A percentile compares a stretch with the other conserved stretches of the same genome.
phyloP scores from a whole-genome alignment of 495 filamentous ascomycete species.

The Glarea lozoyensis region DNA sequence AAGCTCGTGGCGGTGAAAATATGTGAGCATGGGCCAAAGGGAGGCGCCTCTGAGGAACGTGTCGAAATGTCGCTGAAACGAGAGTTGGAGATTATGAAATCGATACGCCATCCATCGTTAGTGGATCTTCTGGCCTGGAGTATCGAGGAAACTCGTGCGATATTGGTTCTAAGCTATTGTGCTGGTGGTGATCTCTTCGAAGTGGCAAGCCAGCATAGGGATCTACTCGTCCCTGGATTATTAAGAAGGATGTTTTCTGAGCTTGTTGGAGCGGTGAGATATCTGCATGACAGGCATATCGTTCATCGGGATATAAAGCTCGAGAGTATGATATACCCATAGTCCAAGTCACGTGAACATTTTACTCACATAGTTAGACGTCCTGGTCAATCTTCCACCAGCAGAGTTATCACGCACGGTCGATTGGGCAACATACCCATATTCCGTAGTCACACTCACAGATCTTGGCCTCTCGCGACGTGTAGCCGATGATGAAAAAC shows the following conservation, averaged over 20 bases:
- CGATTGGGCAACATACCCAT: constrained; percentile 64
- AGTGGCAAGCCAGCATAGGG: constrained; percentile 60
- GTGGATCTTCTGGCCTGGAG: constrained; percentile 85
- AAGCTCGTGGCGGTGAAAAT: constrained; percentile 90
- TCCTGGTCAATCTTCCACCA: constrained; percentile 75
- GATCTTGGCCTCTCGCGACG: constrained; percentile 86
- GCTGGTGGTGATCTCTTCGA: constrained; percentile 94
- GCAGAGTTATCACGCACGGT: constrained; percentile 32
- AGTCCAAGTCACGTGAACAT: constrained; percentile 5
- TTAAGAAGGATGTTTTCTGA: constrained; percentile 86
- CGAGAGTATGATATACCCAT: constrained; percentile 61
- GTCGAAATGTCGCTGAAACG: constrained; percentile 87
- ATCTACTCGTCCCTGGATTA: constrained; percentile 55
- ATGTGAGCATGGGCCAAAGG: constrained; percentile 86
- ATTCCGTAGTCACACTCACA: constrained; percentile 78
- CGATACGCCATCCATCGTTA: constrained; percentile 77
- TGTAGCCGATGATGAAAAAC: constrained; percentile 66
- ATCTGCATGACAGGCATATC: constrained; percentile 77
- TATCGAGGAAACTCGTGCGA: constrained; percentile 66
- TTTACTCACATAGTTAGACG: constrained; percentile 50
- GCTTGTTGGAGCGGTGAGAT: constrained; percentile 71
- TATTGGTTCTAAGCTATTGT: constrained; percentile 85
- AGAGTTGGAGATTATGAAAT: constrained; percentile 86
- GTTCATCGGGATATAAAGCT: constrained; percentile 97
- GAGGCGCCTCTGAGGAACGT: constrained; percentile 78